Evolutionary conservation across 495 filamentous ascomycete species (phyloP).

Genomic region (Penicillium waksmanii): DNA sequence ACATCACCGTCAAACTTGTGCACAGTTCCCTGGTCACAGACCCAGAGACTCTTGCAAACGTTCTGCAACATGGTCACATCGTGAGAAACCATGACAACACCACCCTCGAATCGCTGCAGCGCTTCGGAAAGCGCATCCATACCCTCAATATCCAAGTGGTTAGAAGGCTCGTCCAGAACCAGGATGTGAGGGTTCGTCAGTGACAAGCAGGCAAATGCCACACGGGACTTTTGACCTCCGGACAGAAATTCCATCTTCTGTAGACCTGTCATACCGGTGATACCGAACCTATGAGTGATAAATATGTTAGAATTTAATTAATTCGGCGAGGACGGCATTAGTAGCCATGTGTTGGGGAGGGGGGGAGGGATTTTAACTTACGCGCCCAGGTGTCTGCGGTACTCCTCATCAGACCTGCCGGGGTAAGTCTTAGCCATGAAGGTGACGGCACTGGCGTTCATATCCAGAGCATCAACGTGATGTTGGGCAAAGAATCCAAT

Average conservation of each 20-base stretch:
- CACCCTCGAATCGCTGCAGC: constrained; percentile 84
- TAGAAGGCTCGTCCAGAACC: constrained; percentile 97
- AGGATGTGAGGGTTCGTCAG: constrained; percentile 94
- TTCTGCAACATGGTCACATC: constrained; percentile 98
- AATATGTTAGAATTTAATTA: background rate
- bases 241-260: constrained; percentile 96
- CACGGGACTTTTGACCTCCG: constrained; percentile 97
- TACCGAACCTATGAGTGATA: constrained; percentile 67
- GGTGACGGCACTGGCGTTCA: constrained; percentile 82
- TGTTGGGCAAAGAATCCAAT: constrained; percentile 98
- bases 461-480: constrained; percentile 94
- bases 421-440: constrained; percentile 96
- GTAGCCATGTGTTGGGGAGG: background rate
- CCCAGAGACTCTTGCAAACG: constrained; percentile 93
- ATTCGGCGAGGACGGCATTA: background rate
- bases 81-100: constrained; percentile 98
- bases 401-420: constrained; percentile 93
- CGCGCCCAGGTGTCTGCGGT: constrained; percentile 91
- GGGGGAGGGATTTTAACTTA: constrained; percentile 29
- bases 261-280: constrained; percentile 95
- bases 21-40: constrained; percentile 94
- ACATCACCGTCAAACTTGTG: constrained; percentile 96
- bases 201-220: constrained; percentile 93
- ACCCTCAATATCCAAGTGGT: constrained; percentile 98
- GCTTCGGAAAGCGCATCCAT: constrained; percentile 94